Evolutionary conservation across 257 asterid genomes (phyloP).

Genomic region (Solanum sejunctum): DNA sequence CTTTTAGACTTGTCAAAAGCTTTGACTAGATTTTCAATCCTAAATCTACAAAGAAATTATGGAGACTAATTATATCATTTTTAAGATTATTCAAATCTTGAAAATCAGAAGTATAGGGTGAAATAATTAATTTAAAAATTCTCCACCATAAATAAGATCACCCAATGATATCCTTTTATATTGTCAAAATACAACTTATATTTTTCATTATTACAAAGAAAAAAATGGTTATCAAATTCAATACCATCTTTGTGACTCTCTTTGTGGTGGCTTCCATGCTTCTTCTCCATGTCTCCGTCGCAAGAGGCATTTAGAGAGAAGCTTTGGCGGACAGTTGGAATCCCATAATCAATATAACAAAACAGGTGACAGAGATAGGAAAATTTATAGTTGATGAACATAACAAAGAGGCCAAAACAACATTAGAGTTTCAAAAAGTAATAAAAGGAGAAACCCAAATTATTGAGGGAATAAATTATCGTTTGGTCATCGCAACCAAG

Average conservation of each 20-base stretch:
- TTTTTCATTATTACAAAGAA: background rate
- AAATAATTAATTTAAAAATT: background rate
- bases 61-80: too few relatives aligned
- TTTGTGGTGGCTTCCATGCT: background rate
- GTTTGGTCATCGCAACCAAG: conserved; percentile 14
- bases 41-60: background rate
- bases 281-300: background rate
- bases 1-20: background rate
- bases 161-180: background rate
- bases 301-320: background rate
- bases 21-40: background rate
- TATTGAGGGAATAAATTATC: conserved; percentile 18
- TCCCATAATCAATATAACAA: conserved; percentile 8
- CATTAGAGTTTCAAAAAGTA: conserved; percentile 8
- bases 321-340: background rate
- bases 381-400: conserved; percentile 23
- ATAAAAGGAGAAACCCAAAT: conserved; percentile 14
- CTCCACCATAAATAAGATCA: background rate
- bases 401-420: conserved; percentile 4
- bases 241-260: background rate
- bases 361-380: conserved; percentile 8
- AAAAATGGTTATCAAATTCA: conserved; percentile 9
- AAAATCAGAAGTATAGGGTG: background rate
- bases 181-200: background rate
- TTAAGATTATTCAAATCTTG: background rate